Evolutionary conservation across 2,329 filamentous ascomycete genomes (phyloP).

Genomic region (Verticillium alfalfae): DNA sequence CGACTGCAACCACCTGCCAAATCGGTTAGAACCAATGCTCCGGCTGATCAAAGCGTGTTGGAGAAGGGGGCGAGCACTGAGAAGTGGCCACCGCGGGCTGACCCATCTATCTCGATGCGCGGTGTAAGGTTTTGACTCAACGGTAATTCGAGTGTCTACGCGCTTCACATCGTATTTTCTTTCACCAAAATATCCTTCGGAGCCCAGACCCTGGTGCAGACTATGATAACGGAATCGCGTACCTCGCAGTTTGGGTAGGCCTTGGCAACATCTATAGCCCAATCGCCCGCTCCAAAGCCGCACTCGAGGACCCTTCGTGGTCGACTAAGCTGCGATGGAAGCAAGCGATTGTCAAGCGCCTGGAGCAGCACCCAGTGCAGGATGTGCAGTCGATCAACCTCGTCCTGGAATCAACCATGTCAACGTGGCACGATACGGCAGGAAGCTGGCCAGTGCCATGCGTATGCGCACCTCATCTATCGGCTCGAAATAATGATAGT

Average conservation of each 20-base stretch:
- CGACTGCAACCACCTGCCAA: conserved; percentile 62
- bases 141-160: background rate
- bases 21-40: conserved; percentile 5
- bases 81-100: background rate
- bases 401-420: conserved; percentile 43
- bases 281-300: conserved; percentile 65
- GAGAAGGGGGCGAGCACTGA: background rate
- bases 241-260: conserved; percentile 61
- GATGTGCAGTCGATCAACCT: conserved; percentile 58
- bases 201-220: background rate
- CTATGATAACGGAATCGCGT: background rate
- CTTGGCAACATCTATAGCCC: conserved; percentile 65
- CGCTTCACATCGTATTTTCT: conserved; percentile 10
- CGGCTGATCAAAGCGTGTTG: background rate
- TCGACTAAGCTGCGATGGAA: conserved; percentile 61
- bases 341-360: conserved; percentile 61
- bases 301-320: conserved; percentile 63
- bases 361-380: conserved; percentile 58
- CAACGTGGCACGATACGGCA: conserved; percentile 8
- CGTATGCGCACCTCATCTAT: conserved; percentile 59
- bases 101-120: background rate
- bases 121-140: no score
- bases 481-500: conserved; percentile 61
- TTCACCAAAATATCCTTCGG: background rate
- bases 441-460: background rate